Evolutionary conservation across 169 alveolate species (phyloP).

Genomic region (Plasmodium reichenowi): DNA sequence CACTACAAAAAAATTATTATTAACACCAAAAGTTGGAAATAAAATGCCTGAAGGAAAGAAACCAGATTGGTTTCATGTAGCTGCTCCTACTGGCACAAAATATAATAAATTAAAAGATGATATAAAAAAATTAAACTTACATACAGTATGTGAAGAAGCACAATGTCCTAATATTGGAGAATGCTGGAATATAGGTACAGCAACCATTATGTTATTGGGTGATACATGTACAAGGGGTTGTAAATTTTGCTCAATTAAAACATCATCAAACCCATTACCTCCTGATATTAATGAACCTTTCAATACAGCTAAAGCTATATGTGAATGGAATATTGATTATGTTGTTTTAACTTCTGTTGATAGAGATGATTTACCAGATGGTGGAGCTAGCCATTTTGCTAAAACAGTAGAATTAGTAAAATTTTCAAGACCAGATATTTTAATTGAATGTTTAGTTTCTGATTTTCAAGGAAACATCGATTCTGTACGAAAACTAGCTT

Average conservation of each 20-base stretch:
- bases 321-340: slow-evolving; percentile 84
- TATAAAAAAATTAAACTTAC: slow-evolving; percentile 75
- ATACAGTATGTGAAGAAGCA: slow-evolving; percentile 87
- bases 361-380: slow-evolving; percentile 86
- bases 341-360: slow-evolving; percentile 85
- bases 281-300: slow-evolving; percentile 83
- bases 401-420: slow-evolving; percentile 80
- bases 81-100: slow-evolving; percentile 79
- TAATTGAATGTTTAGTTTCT: slow-evolving; percentile 83
- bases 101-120: slow-evolving; percentile 58
- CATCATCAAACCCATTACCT: slow-evolving; percentile 82
- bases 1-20: background rate
- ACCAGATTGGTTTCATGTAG: slow-evolving; percentile 85
- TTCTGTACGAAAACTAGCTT: slow-evolving; percentile 75
- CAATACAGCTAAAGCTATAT: slow-evolving; percentile 83
- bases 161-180: slow-evolving; percentile 87
- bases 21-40: slow-evolving; percentile 73
- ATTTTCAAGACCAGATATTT: slow-evolving; percentile 77
- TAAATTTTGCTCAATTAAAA: slow-evolving; percentile 83
- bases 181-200: slow-evolving; percentile 88
- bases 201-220: slow-evolving; percentile 85
- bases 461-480: slow-evolving; percentile 81
- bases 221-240: slow-evolving; percentile 88
- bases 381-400: slow-evolving; percentile 85
- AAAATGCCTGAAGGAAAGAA: slow-evolving; percentile 71